A percentile compares a stretch with the other conserved stretches of the same genome.
phyloP scores from a whole-genome alignment of 495 filamentous ascomycete genomes.

The Xylaria palmicola region DNA sequence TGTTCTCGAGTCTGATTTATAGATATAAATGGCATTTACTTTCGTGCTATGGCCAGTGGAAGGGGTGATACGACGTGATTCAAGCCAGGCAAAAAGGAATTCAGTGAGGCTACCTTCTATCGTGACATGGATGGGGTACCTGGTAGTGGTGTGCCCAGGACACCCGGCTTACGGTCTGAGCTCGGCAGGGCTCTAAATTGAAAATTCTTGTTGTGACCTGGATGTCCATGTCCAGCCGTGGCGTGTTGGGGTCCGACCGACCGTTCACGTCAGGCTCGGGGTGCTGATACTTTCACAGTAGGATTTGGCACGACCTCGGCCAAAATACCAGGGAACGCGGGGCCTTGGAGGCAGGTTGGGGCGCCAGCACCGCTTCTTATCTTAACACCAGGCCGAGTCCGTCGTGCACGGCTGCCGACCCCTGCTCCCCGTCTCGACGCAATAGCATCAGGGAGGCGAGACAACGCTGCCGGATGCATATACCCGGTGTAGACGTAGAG shows the following conservation, averaged over 20 bases:
- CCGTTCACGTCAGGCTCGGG: background rate
- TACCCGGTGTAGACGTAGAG: no score
- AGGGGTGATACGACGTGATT: background rate
- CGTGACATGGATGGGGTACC: background rate
- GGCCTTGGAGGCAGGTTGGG: background rate
- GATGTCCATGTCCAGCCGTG: background rate
- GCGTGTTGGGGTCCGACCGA: background rate
- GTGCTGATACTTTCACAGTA: background rate
- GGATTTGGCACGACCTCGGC: background rate
- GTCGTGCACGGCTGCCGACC: background rate
- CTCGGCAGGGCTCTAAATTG: slow-evolving; percentile 4
- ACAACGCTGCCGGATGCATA: no score
- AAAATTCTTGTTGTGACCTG: background rate
- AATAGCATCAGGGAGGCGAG: slow-evolving; percentile 1
- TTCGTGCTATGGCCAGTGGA: background rate
- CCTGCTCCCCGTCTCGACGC: background rate
- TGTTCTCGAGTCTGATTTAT: background rate
- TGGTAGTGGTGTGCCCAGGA: no score
- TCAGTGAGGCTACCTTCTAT: background rate
- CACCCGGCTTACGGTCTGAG: background rate
- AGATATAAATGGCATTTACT: no score
- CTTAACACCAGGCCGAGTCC: slow-evolving; percentile 8
- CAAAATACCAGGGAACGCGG: background rate
- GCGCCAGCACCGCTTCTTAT: background rate
- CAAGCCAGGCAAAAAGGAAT: background rate